phyloP scores from a whole-genome alignment of 2,329 filamentous ascomycete species.

The Pestalotiopsis sp. region DNA sequence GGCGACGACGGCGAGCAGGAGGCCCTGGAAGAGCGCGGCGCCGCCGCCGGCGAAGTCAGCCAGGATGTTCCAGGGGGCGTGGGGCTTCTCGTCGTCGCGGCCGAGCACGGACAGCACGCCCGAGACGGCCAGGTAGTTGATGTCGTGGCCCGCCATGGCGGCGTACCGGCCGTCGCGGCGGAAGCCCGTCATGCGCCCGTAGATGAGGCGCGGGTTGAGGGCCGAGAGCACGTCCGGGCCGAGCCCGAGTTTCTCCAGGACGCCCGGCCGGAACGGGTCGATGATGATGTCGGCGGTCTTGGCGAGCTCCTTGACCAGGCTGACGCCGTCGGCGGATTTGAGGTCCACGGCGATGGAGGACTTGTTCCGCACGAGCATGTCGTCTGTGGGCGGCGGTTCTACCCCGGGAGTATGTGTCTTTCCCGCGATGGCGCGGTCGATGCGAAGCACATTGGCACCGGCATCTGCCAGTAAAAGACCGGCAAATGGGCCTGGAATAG shows the following conservation, averaged over 20 bases:
- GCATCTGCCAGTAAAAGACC: slow-evolving; percentile 88
- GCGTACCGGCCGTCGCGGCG: slow-evolving; percentile 83
- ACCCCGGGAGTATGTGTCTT: slow-evolving; percentile 39
- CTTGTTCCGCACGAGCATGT: slow-evolving; percentile 82
- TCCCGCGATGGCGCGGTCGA: slow-evolving; percentile 68
- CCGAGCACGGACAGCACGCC: slow-evolving; percentile 81
- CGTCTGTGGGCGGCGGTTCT: slow-evolving; percentile 50
- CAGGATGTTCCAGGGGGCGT: slow-evolving; percentile 80
- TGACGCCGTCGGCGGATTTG: slow-evolving; percentile 65
- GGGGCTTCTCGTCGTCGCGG: slow-evolving; percentile 67
- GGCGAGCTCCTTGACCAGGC: slow-evolving; percentile 68
- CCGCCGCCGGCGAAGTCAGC: slow-evolving; percentile 93
- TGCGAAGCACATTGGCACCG: slow-evolving; percentile 82
- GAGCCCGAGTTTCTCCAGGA: slow-evolving; percentile 83
- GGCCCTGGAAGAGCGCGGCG: slow-evolving; percentile 77
- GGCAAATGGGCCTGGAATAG: slow-evolving; percentile 73
- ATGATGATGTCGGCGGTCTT: slow-evolving; percentile 76
- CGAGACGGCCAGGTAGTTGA: slow-evolving; percentile 91
- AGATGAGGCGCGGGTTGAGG: slow-evolving; percentile 75
- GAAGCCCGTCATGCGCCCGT: slow-evolving; percentile 89
- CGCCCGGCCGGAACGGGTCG: slow-evolving; percentile 90
- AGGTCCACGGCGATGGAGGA: slow-evolving; percentile 79
- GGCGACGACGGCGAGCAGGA: slow-evolving; percentile 77
- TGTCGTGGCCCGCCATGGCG: slow-evolving; percentile 91
- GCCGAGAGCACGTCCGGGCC: slow-evolving; percentile 68